phyloP scores from a whole-genome alignment of 108 stramenopile genomes.

The Chaetoceros muelleri region DNA sequence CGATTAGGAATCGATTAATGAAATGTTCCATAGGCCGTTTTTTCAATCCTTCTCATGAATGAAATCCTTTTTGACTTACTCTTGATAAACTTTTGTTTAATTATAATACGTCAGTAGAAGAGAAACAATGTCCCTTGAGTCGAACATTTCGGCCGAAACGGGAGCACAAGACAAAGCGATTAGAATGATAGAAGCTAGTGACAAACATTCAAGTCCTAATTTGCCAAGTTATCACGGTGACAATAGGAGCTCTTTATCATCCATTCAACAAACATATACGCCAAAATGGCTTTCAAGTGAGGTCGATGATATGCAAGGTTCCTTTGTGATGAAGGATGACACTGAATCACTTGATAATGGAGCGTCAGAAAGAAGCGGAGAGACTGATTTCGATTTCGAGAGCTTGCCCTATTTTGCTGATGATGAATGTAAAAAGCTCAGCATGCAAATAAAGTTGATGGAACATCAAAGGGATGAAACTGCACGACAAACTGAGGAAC shows the following conservation, averaged over 20 bases:
- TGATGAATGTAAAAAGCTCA: constrained; percentile 21
- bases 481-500: constrained; percentile 9
- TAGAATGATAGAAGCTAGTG: too few relatives aligned
- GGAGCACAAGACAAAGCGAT: too few relatives aligned
- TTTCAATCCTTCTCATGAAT: too few relatives aligned
- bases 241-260: not conserved
- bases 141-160: too few relatives aligned
- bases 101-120: too few relatives aligned
- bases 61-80: too few relatives aligned
- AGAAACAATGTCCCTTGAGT: too few relatives aligned
- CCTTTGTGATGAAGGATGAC: too few relatives aligned
- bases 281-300: not conserved
- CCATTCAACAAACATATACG: not conserved
- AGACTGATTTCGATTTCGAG: constrained; percentile 4
- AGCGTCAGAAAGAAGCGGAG: constrained; percentile 3
- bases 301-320: constrained; percentile 6
- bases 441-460: constrained; percentile 24
- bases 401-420: constrained; percentile 25
- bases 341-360: constrained; percentile 1
- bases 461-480: constrained; percentile 23
- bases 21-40: too few relatives aligned
- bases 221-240: not conserved
- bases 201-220: too few relatives aligned
- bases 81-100: too few relatives aligned
- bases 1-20: too few relatives aligned